Conservation (phyloP, 2,329 filamentous ascomycete genomes). For the Tympanopsis confertula region DNA sequence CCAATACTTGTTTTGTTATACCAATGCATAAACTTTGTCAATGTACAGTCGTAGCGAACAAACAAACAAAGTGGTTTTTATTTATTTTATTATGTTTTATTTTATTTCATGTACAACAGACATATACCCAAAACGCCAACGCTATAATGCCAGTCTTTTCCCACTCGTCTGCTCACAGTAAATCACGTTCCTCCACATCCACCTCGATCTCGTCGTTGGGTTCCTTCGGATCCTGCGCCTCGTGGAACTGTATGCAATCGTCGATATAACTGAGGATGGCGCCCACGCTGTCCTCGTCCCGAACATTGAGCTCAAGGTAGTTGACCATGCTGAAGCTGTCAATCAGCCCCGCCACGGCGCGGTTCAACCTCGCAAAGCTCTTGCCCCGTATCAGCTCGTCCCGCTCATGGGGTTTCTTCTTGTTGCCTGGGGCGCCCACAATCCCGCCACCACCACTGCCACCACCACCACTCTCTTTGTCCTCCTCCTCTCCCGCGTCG, state of each 20-base stretch:
- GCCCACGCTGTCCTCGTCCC: conserved; percentile 83
- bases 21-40: no score
- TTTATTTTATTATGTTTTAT: no score
- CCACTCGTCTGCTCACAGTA: no score
- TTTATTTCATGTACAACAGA: no score
- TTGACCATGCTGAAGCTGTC: conserved; percentile 98
- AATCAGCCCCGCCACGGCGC: conserved; percentile 79
- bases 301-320: conserved; percentile 78
- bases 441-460: background rate
- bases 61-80: no score
- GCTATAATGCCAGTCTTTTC: no score
- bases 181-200: conserved; percentile 26
- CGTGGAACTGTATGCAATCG: conserved; percentile 84
- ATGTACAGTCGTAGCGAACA: no score
- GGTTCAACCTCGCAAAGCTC: conserved; percentile 73
- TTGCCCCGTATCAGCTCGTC: conserved; percentile 60
- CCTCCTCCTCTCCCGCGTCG: conserved; percentile 46
- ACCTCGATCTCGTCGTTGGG: conserved; percentile 54
- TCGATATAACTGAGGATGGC: conserved; percentile 84
- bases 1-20: no score
- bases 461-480: conserved; percentile 38
- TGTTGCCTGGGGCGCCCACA: background rate
- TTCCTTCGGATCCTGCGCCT: conserved; percentile 83
- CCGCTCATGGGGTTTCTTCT: background rate
- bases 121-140: no score